A percentile compares a stretch with the other conserved stretches of the same genome.
These are phyloP conservation scores for Phoenix dactylifera DNA, from an alignment of 176 grass and related monocot species.

Conservation along the genomic window DNA sequence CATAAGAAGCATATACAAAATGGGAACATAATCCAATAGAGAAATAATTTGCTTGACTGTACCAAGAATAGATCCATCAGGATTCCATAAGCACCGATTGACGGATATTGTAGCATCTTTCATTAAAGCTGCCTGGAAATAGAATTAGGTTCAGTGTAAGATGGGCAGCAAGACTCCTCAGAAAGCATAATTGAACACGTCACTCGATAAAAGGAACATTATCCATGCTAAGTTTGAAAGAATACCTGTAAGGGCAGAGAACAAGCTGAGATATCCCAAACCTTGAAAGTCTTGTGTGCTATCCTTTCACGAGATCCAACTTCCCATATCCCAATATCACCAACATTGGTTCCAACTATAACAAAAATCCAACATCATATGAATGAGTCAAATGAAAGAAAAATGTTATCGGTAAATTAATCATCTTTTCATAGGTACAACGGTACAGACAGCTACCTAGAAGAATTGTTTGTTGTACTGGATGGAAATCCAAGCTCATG, in stretches of 20 bases:
- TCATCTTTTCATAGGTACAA: too few species aligned
- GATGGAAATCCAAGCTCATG: conserved; percentile 97
- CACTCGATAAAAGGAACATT: too few species aligned
- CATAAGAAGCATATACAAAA: too few species aligned
- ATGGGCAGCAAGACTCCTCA: too few species aligned
- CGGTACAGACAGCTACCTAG: conserved; percentile 41
- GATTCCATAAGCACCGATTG: conserved; percentile 96
- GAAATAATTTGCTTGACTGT: not conserved
- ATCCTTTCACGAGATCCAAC: conserved; percentile 94
- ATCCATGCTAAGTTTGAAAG: not conserved
- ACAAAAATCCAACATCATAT: not conserved
- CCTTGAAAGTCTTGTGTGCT: conserved; percentile 92
- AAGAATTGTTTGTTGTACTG: conserved; percentile 93
- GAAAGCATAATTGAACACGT: too few species aligned
- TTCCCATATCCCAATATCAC: conserved; percentile 97
- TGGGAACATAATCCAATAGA: too few species aligned
- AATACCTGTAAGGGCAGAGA: conserved; percentile 78
- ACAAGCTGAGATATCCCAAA: conserved; percentile 82
- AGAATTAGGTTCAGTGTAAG: not conserved
- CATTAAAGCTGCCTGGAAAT: conserved; percentile 73
- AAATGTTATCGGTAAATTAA: too few species aligned
- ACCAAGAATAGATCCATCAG: conserved; percentile 93
- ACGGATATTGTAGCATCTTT: conserved; percentile 98
- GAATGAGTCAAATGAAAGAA: too few species aligned
- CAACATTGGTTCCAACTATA: conserved; percentile 98